Percentiles rank a stretch among this genome's conserved stretches.
Conservation (phyloP, 176 grass and related monocot species). For the Tillandsia fasciculata region DNA sequence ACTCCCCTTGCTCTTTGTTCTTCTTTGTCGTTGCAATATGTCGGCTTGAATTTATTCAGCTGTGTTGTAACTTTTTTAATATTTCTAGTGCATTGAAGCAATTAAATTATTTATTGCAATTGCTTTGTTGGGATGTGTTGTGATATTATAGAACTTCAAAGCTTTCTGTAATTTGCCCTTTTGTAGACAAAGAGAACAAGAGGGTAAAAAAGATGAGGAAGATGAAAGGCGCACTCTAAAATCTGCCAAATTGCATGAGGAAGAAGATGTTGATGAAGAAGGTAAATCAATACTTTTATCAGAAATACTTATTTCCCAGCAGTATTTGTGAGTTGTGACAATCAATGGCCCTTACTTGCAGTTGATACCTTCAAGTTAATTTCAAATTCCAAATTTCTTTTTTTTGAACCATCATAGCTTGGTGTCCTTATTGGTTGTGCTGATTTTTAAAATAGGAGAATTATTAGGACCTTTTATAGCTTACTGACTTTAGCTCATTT, state of each 20-base stretch:
- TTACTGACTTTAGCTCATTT: background rate
- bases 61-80: background rate
- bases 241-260: constrained; percentile 19
- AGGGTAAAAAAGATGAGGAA: constrained; percentile 24
- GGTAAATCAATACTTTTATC: background rate
- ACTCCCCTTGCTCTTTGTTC: no score
- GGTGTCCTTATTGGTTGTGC: no score
- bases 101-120: background rate
- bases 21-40: no score
- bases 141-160: constrained; percentile 1
- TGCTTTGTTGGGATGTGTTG: background rate
- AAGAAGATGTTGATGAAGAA: constrained; percentile 16
- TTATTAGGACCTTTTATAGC: background rate
- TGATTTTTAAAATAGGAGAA: background rate
- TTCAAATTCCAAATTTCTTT: no score
- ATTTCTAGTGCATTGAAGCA: background rate
- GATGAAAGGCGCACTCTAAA: constrained; percentile 6
- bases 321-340: background rate
- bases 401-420: no score
- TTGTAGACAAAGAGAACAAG: constrained; percentile 28
- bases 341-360: background rate
- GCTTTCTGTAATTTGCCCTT: background rate
- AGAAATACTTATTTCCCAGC: background rate
- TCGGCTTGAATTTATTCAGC: no score
- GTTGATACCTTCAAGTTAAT: no score